Conservation (phyloP, 768 basidiomycete genomes). For the Calvatia gigantea region DNA sequence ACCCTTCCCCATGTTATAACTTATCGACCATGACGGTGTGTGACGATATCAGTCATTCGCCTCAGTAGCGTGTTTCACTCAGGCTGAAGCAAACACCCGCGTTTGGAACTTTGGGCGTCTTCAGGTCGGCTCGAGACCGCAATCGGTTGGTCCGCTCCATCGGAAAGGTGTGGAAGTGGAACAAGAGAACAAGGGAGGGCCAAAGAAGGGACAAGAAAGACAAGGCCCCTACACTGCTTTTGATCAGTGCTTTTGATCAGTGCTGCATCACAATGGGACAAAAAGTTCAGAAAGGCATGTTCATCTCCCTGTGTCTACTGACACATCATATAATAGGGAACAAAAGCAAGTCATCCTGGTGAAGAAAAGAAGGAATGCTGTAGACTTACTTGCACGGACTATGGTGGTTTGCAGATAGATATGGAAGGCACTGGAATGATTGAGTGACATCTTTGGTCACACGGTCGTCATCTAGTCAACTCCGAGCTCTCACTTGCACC, state of each 20-base stretch:
- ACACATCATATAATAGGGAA: slow-evolving; percentile 63
- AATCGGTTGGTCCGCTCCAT: no score
- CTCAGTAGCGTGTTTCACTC: no score
- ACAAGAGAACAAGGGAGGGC: no score
- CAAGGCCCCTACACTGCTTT: background rate
- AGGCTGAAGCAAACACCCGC: no score
- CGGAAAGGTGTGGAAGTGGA: no score
- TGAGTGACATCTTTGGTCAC: slow-evolving; percentile 40
- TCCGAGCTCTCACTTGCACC: slow-evolving; percentile 2
- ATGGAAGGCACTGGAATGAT: slow-evolving; percentile 34
- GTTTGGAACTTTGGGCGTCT: no score
- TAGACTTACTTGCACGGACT: slow-evolving; percentile 20
- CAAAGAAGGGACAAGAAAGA: background rate
- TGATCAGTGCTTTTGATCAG: background rate
- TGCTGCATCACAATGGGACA: background rate
- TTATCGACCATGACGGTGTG: no score
- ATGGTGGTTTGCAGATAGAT: background rate
- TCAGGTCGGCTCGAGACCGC: no score
- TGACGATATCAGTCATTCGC: no score
- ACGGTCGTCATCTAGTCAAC: slow-evolving; percentile 1
- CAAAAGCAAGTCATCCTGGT: slow-evolving; percentile 42
- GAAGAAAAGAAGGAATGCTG: slow-evolving; percentile 7
- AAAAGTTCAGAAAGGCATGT: slow-evolving; percentile 36
- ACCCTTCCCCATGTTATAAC: no score
- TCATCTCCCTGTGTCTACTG: slow-evolving; percentile 31